Base-by-base conservation (phyloP, 352 stramenopile genomes). In the Pythium rishiriense region DNA sequence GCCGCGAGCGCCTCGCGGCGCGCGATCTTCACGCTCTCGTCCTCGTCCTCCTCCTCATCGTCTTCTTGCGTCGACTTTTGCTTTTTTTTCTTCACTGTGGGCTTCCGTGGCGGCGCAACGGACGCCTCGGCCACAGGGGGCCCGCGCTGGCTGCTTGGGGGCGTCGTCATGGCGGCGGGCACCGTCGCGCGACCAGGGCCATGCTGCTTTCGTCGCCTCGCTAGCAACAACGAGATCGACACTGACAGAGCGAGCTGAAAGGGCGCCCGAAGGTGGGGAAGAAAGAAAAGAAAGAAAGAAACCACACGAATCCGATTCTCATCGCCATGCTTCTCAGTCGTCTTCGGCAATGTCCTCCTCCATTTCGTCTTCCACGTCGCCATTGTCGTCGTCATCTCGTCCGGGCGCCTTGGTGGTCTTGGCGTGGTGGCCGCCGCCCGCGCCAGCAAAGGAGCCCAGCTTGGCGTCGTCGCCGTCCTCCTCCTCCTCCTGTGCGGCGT, bases 331-430 rank as follows among this genome's bases (percentile, higher is more conserved):
- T 48, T 60, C 29, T 63, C 61, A 28, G 49, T 52, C 51, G n/a
- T 70, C 83, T 19, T 91, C 83, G 1, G 66, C 80, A 64, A 94
- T 94, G 33, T 91, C 85, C 75, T 93, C 85, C 55, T 92, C 81
- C 75, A 94, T 75, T 35, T 92, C 85, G 33, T 88, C 54, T 4
- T 58, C 51, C n/a, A 46, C 84, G 28, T 89, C 84, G 24, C 81
- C 31, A 35, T 35, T 10, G 31, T 35, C 59, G 2, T 90, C 80
- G 15, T 83, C 68, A 14, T 55, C 29, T 12, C 59, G 59, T 75
- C 57, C 37, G 54, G 59, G 28, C 45, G 24, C 52, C 33, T 49
- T 63, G 6, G 11, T 61, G 2, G 19, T 42, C 14, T n/a, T n/a
- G n/a, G n/a, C n/a, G n/a, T n/a, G n/a, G n/a, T n/a, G n/a, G n/a